Evolutionary conservation across 2,329 filamentous ascomycete genomes (phyloP), one percentile per base, ranked within the genome.

Genomic region (Aspergillus pseudoterreus): DNA sequence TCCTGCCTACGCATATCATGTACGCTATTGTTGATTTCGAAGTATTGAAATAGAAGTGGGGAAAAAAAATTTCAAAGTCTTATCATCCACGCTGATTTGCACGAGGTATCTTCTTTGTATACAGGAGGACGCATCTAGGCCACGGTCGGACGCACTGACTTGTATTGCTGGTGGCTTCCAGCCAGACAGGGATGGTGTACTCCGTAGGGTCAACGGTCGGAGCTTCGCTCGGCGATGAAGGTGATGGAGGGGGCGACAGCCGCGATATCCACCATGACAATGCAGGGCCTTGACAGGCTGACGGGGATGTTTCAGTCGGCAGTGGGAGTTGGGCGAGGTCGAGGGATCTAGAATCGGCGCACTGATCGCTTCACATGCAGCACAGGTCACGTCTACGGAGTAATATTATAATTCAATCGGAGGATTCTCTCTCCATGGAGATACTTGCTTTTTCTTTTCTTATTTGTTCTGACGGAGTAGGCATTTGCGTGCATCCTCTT

Each of bases 301-400:
- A 39, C 30, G 36, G 42, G 39, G 6, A 46, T 36, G 30, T n/a
- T 21, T 17, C 42, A 43, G 8, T 43, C 12, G 45, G 35, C 49
- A 48, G 30, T 17, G 43, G 49, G 44, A 41, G 44, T 38, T 47
- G 43, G 39, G 49, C 38, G 44, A 47, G 49, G 53, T 50, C 39
- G 33, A 49, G 38, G 51, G 57, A 55, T 59, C 57, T 59, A 59
- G 57, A 59, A 55, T 53, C 39, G 17, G 41, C 42, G 57, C 57
- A 56, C 41, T 53, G 57, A 56, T 59, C 57, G 35, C 51, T 50
- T 53, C 51, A 53, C 51, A 50, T 53, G 51, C 47, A 27, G 17
- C 32, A 30, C 22, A 21, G 11, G 42, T 19, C 22, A 14, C 15
- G 21, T 27, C 19, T 45, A 19, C 19, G 19, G 19, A 19, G 19